phyloP scores from a whole-genome alignment of 2,329 filamentous ascomycete genomes.

The Beauveria rudraprayagi region DNA sequence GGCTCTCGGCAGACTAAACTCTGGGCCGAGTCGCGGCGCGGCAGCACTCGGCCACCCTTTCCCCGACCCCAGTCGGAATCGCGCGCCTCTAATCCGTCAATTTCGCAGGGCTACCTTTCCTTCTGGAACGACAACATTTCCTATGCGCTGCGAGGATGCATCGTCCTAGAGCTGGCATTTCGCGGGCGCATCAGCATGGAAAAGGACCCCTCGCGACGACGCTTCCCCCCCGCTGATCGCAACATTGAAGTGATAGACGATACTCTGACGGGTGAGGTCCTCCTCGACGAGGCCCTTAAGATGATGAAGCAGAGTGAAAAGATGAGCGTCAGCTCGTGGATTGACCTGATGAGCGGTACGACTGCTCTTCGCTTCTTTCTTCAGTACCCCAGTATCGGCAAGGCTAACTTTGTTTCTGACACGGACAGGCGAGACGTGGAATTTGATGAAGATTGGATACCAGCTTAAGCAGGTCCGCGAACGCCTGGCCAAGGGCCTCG shows the following conservation, averaged over 20 bases:
- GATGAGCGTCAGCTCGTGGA: slow-evolving; percentile 99
- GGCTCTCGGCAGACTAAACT: no score
- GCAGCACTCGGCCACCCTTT: neutral
- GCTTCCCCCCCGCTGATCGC: slow-evolving; percentile 87
- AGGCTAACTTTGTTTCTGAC: slow-evolving; percentile 12
- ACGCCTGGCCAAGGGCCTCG: slow-evolving; percentile 90
- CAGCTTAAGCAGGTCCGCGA: slow-evolving; percentile 99
- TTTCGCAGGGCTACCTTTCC: slow-evolving; percentile 77
- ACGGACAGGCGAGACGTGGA: slow-evolving; percentile 87
- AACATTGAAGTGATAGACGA: slow-evolving; percentile 97
- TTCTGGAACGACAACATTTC: slow-evolving; percentile 99
- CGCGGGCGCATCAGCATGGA: slow-evolving; percentile 97
- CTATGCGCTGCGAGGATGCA: slow-evolving; percentile 93
- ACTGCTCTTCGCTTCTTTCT: slow-evolving; percentile 6
- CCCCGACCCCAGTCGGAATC: neutral
- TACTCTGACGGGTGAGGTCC: slow-evolving; percentile 89
- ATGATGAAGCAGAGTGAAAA: slow-evolving; percentile 99
- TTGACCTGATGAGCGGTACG: slow-evolving; percentile 96
- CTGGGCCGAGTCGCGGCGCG: no score
- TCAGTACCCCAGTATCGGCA: slow-evolving; percentile 5
- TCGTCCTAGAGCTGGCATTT: slow-evolving; percentile 95
- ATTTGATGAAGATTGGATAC: slow-evolving; percentile 99
- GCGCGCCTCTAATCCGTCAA: neutral
- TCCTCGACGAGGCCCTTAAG: slow-evolving; percentile 95
- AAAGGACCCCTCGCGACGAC: slow-evolving; percentile 83